Evolutionary conservation across 2,329 filamentous ascomycete genomes (phyloP).

Genomic region (Penicillium janthinellum): DNA sequence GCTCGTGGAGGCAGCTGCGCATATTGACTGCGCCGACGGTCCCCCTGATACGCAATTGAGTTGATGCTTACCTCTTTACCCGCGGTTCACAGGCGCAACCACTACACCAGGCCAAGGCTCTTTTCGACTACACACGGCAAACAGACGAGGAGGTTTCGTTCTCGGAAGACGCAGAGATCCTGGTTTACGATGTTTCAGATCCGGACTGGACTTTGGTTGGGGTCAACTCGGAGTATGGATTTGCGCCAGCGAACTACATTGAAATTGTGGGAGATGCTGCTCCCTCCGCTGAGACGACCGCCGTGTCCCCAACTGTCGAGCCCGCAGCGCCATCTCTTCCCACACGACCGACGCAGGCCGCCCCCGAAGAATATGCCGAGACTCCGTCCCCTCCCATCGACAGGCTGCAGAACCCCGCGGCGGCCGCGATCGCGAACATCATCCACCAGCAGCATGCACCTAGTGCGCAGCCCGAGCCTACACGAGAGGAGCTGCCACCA

Average conservation of each 20-base stretch:
- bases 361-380: slow-evolving; percentile 31
- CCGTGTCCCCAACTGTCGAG: slow-evolving; percentile 32
- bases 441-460: slow-evolving; percentile 45
- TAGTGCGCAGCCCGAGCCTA: slow-evolving; percentile 28
- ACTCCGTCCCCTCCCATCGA: slow-evolving; percentile 42
- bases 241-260: slow-evolving; percentile 95
- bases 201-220: slow-evolving; percentile 97
- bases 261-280: slow-evolving; percentile 61
- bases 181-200: slow-evolving; percentile 87
- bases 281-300: slow-evolving; percentile 48
- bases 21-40: background rate
- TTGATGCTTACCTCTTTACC: slow-evolving; percentile 9
- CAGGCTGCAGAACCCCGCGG: slow-evolving; percentile 53
- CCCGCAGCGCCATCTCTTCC: slow-evolving; percentile 46
- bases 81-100: slow-evolving; percentile 60
- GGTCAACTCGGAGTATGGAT: slow-evolving; percentile 81
- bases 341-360: slow-evolving; percentile 29
- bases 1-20: background rate
- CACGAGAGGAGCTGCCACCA: slow-evolving; percentile 37
- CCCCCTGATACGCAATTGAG: background rate
- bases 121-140: slow-evolving; percentile 97
- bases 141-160: slow-evolving; percentile 98
- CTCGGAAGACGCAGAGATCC: slow-evolving; percentile 78
- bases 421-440: slow-evolving; percentile 58
- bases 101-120: slow-evolving; percentile 73